Evolutionary conservation across 169 alveolate genomes (phyloP).

Genomic region (Hammondia hammondi): DNA sequence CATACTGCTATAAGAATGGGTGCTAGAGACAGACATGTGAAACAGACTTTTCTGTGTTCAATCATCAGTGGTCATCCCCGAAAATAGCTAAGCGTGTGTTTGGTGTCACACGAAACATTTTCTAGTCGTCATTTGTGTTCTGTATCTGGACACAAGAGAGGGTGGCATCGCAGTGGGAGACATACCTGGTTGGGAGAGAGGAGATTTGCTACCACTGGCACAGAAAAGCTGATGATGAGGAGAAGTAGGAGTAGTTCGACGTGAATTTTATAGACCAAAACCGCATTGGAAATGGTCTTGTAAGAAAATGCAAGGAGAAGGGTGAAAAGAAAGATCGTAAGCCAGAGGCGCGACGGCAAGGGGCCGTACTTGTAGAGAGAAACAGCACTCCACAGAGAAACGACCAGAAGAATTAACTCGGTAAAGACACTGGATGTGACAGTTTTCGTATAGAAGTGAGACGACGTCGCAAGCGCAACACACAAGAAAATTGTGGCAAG

Average conservation of each 20-base stretch:
- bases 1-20: too few species aligned
- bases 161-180: background rate
- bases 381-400: conserved; percentile 27
- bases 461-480: conserved; percentile 34
- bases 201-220: conserved; percentile 61
- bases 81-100: too few species aligned
- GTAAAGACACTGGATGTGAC: conserved; percentile 29
- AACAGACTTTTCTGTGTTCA: too few species aligned
- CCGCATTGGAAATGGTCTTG: conserved; percentile 41
- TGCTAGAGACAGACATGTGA: too few species aligned
- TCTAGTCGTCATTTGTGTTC: too few species aligned
- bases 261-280: conserved; percentile 37
- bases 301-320: conserved; percentile 22
- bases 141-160: too few species aligned
- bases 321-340: conserved; percentile 39
- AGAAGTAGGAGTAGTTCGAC: conserved; percentile 52
- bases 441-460: conserved; percentile 24
- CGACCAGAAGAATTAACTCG: conserved; percentile 49
- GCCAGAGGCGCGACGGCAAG: conserved; percentile 49
- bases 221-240: conserved; percentile 45
- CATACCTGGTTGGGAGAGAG: conserved; percentile 61
- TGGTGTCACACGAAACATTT: too few species aligned
- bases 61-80: too few species aligned
- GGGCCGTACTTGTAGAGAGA: conserved; percentile 43
- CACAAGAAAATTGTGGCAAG: conserved; percentile 16